A percentile compares a stretch with the other conserved stretches of the same genome.
These are phyloP conservation scores for Xylaria telfairii DNA, from an alignment of 495 filamentous ascomycete species.

Conservation along the genomic window DNA sequence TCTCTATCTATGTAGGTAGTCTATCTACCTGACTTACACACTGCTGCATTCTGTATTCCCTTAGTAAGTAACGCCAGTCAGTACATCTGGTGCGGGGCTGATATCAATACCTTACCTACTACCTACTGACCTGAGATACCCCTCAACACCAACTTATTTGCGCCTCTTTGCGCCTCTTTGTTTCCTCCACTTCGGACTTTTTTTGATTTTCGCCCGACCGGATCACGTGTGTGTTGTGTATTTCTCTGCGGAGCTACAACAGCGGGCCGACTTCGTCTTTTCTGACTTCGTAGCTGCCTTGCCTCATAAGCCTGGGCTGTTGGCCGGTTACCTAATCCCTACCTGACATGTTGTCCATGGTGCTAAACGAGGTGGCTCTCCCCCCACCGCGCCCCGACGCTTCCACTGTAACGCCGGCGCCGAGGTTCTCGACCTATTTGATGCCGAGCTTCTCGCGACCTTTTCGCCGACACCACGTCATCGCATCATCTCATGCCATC, in stretches of 20 bases:
- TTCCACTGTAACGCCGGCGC: constrained; percentile 23
- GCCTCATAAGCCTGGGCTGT: neutral
- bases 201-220: neutral
- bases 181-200: neutral
- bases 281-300: neutral
- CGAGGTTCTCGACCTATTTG: constrained; percentile 52
- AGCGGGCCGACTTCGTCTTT: neutral
- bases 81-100: constrained; percentile 23
- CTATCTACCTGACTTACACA: no score
- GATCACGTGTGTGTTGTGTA: neutral
- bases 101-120: neutral
- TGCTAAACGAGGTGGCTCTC: constrained; percentile 18
- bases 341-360: constrained; percentile 25
- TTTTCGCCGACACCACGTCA: constrained; percentile 47
- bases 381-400: constrained; percentile 26
- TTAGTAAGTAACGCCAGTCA: neutral
- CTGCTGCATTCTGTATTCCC: neutral
- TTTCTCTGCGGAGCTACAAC: neutral
- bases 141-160: neutral
- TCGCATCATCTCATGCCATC: constrained; percentile 9
- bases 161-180: constrained; percentile 1
- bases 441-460: constrained; percentile 54
- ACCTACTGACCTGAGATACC: neutral
- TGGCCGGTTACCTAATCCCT: neutral
- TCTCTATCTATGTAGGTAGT: neutral